phyloP scores from a whole-genome alignment of 2,329 filamentous ascomycete genomes.

The Mollisia scopiformis region DNA sequence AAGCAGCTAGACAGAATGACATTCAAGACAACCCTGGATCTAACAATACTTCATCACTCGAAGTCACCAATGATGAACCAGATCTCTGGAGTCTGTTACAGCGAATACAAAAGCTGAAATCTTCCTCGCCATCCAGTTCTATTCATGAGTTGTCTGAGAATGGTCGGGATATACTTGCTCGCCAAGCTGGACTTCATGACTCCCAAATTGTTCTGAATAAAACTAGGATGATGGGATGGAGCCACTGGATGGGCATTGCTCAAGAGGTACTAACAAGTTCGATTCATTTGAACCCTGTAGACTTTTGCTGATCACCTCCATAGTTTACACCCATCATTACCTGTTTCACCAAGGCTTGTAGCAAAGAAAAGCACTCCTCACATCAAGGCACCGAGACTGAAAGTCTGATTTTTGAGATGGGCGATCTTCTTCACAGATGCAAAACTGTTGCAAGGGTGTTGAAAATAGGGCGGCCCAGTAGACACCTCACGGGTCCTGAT shows the following conservation, averaged over 20 bases:
- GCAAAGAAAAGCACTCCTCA: neutral
- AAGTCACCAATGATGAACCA: too few species aligned
- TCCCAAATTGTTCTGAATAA: constrained; percentile 41
- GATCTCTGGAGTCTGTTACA: neutral
- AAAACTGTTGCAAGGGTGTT: neutral
- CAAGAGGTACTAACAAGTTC: constrained; percentile 36
- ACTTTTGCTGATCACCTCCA: neutral
- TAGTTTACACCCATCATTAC: neutral
- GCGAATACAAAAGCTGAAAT: neutral
- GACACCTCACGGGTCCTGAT: neutral
- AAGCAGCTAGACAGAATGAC: neutral
- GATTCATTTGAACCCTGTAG: neutral
- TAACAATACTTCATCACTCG: neutral
- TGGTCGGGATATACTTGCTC: neutral
- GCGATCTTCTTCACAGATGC: constrained; percentile 2
- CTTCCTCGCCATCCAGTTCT: neutral
- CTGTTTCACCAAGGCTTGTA: neutral
- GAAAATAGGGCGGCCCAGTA: neutral
- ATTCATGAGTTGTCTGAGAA: neutral
- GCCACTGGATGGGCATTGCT: constrained; percentile 37
- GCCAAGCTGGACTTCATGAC: constrained; percentile 5
- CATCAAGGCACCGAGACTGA: neutral
- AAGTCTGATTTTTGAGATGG: neutral
- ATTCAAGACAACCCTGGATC: neutral
- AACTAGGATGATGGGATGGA: constrained; percentile 39